Evolutionary conservation across 106 monocot species (phyloP).

Genomic region (Phalaenopsis equestris): DNA sequence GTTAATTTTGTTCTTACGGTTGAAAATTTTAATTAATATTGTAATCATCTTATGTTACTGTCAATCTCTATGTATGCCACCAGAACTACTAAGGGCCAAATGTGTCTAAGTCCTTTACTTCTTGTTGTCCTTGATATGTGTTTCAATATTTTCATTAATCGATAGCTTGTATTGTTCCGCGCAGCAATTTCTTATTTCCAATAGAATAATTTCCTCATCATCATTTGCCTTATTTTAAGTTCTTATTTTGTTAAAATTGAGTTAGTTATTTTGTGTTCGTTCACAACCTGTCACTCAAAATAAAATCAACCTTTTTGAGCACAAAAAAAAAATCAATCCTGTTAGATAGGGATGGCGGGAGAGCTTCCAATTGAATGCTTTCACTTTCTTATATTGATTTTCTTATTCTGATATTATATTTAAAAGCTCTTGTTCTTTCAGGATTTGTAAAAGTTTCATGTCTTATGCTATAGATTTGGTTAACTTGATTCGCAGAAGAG

Average conservation of each 20-base stretch:
- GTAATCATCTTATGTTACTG: neutral
- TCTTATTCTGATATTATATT: neutral
- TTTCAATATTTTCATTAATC: neutral
- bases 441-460: conserved; percentile 1
- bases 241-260: neutral
- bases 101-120: neutral
- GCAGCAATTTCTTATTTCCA: neutral
- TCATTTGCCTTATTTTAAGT: neutral
- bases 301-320: neutral
- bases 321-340: neutral
- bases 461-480: conserved; percentile 1
- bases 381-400: neutral
- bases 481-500: conserved; percentile 39
- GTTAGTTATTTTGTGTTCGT: neutral
- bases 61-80: neutral
- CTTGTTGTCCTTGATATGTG: neutral
- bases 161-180: neutral
- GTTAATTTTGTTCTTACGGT: neutral
- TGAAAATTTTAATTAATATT: neutral
- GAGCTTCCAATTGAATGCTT: neutral
- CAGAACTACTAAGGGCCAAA: neutral
- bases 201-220: neutral
- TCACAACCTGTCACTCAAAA: neutral
- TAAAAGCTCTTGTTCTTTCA: neutral
- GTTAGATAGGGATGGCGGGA: neutral